Evolutionary conservation across 1,284 basidiomycete genomes (phyloP), one percentile per base, ranked within the genome.

Genomic region (Vanrija sp.): DNA sequence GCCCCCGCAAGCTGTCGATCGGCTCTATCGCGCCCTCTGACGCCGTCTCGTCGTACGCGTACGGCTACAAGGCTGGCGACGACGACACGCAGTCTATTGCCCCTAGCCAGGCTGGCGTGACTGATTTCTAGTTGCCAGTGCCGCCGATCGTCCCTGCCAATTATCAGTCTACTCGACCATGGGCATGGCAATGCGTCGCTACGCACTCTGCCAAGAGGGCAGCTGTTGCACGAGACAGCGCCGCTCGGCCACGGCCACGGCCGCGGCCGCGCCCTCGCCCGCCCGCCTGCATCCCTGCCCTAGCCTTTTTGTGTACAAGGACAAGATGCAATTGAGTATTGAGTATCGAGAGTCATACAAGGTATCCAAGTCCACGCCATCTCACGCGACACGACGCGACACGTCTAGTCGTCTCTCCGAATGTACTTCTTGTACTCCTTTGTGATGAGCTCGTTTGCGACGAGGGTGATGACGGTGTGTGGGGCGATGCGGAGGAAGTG

Each of bases 401-500:
- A 15, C 41, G 16, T 20, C 41, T 23, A 41, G 15, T 41, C 41
- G 4, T 4, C 38, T 41, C 19, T 41, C 31, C 37, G 37, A 49
- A 39, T 64, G 43, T 61, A 43, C 50, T 65, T 66, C 45, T 65
- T 64, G 78, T 93, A 93, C 46, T 89, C 75, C 54, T 83, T 81
- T 61, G 87, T 79, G 62, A 92, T 88, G 54, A 92, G 76, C 72
- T 94, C 90, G 75, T 93, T 90, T 49, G 86, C 84, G 7, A 90
- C 92, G 47, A 93, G 78, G 2, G 89, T 92, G 61, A 91, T 84
- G 62, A 92, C 71, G 10, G 90, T 94, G 73, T 94, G 91, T 43
- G 92, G 92, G 18, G 88, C 89, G 69, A 97, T 95, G 25, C 92
- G 83, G 64, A 93, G 71, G 74, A 95, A 89, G 73, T 95, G 92